phyloP scores from a whole-genome alignment of 805 yeast genomes.

The Ogataea siamensis region DNA sequence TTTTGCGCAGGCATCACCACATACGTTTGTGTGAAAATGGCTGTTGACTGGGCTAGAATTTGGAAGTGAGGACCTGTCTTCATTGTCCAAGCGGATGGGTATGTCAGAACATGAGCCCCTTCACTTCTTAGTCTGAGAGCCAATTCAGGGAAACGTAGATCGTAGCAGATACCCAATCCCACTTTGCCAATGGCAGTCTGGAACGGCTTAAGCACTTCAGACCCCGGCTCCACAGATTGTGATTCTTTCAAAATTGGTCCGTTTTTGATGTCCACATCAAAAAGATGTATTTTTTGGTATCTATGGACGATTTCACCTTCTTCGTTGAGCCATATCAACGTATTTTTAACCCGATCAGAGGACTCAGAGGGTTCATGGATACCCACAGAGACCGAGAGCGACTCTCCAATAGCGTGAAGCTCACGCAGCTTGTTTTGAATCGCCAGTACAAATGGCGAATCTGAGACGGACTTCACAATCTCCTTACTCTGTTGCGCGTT shows the following conservation, averaged over 20 bases:
- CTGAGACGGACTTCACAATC: constrained; percentile 49
- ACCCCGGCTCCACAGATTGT: constrained; percentile 79
- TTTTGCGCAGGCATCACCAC: constrained; percentile 89
- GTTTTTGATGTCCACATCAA: constrained; percentile 79
- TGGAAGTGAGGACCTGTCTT: constrained; percentile 96
- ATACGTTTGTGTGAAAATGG: constrained; percentile 83
- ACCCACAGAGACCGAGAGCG: constrained; percentile 75
- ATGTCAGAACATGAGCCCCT: constrained; percentile 78
- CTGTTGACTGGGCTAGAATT: constrained; percentile 73
- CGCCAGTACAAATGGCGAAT: constrained; percentile 41
- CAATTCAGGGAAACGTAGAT: constrained; percentile 82
- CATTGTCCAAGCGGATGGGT: constrained; percentile 90
- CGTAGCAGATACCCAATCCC: constrained; percentile 81
- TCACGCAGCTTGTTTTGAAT: constrained; percentile 46
- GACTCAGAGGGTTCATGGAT: constrained; percentile 73
- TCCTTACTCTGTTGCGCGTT: constrained; percentile 62
- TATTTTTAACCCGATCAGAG: constrained; percentile 58
- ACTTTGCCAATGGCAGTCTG: constrained; percentile 58
- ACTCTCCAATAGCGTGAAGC: constrained; percentile 38
- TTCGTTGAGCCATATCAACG: constrained; percentile 66
- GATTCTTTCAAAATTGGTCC: constrained; percentile 83
- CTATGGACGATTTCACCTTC: constrained; percentile 63
- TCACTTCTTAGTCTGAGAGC: constrained; percentile 57
- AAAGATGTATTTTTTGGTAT: constrained; percentile 85
- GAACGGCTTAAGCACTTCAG: constrained; percentile 50